Base-by-base conservation (phyloP, 139 green algal genomes). In the Chlamydomonas schloesseri region DNA sequence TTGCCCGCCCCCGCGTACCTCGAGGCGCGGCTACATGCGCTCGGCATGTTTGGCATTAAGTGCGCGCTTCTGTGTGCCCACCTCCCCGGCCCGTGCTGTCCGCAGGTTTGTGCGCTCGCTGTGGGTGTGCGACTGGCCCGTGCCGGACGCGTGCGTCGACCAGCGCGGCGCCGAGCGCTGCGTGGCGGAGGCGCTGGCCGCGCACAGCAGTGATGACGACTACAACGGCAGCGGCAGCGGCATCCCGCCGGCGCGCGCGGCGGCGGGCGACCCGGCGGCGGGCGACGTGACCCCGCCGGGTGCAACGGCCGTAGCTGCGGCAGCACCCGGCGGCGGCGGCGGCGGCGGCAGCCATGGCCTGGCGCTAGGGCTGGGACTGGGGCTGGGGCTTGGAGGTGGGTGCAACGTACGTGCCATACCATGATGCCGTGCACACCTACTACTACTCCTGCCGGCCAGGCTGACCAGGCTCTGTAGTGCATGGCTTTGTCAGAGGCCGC, bases 331-430 rank as follows among this genome's bases (percentile, higher is more conserved):
- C 14, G 64, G 29, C 64, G n/a, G 64, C 1, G 13, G 64, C n/a
- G n/a, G 64, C 18, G 6, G n/a, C 29, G 23, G n/a, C 29, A 37
- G n/a, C 4, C 10, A 11, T n/a, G 24, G 26, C 14, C 47, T 79
- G 46, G 73, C 31, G n/a, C 50, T 80, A 8, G 73, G 50, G 10
- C 53, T 81, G 18, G 73, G 73, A 0, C 53, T 81, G 53, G 73
- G 73, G 31, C 53, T 81, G 73, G 73, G 73, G 0, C 9, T 69
- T 18, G 53, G 53, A 69, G 53, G 73, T 81, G 73, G 0, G 71
- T 73, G 14, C 6, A 17, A 50, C 68, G 28, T 8, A 37, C 42
- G 4, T 26, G 37, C 10, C 42, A 13, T 34, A 18, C 23, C 21
- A 26, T 21, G 11, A 9, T 20, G 37, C 37, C 10, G 2, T n/a